These are phyloP conservation scores for Plasmodium ovale DNA, from an alignment of 169 alveolate species.

Conservation along the genomic window DNA sequence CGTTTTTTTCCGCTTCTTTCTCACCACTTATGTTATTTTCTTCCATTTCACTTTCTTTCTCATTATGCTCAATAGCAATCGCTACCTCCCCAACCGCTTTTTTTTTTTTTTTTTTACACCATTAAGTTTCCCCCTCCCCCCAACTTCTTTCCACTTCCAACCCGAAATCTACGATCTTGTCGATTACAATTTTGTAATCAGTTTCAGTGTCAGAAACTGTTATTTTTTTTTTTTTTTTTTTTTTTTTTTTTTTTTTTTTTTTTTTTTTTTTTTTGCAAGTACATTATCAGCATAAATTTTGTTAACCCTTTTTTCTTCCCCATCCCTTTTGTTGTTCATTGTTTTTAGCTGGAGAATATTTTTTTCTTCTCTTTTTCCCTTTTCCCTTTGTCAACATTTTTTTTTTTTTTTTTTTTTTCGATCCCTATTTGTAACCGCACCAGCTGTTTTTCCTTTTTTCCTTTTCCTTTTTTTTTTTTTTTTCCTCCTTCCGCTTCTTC, in stretches of 20 bases:
- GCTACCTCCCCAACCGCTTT: neutral
- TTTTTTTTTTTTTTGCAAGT: neutral
- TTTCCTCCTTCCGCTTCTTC: neutral
- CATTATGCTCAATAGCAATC: neutral
- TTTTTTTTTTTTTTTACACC: neutral
- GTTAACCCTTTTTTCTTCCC: neutral
- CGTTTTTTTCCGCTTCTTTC: neutral
- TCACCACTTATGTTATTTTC: neutral
- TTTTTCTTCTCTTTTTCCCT: neutral
- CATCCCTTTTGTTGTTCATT: too few species aligned
- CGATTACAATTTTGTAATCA: neutral
- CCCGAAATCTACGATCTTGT: too few species aligned
- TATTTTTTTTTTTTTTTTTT: neutral
- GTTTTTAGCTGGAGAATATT: neutral
- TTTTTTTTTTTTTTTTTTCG: neutral
- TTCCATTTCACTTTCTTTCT: neutral
- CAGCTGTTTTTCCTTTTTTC: neutral
- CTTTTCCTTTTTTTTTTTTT: neutral
- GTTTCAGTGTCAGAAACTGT: neutral
- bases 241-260: neutral
- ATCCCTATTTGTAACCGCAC: neutral
- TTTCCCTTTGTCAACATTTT: neutral
- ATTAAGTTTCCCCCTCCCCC: too few species aligned
- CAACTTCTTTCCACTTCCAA: neutral
- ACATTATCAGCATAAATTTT: neutral